Base-by-base conservation (phyloP, 805 yeast genomes). In the Vanderwaltozyma verrucispora region DNA sequence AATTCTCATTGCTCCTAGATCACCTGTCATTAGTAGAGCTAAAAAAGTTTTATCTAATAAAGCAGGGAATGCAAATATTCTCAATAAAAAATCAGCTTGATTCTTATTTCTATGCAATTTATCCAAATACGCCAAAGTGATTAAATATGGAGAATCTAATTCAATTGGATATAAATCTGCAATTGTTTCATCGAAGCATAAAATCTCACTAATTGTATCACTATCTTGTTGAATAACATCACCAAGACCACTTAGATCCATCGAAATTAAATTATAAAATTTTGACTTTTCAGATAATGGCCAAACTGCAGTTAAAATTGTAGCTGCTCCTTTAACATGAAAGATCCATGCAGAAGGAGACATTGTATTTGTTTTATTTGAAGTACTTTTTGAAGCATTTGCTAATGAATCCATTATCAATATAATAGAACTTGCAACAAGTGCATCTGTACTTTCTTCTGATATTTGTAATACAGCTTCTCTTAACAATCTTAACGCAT, bases 321-420 rank as follows among this genome's bases (percentile, higher is more conserved):
- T 88, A 6, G 95, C 96, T 0, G 96, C 95, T 20, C 96, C 97
- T 48, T 92, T 83, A 9, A 89, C 96, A 52, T 89, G 96, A 65
- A 85, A 89, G 39, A 89, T 79, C 97, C 97, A 89, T 0, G 96
- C 95, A 3, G 94, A 79, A 2, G 96, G 88, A 1, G 95, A 94
- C 37, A 87, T 78, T 6, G 67, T 60, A 38, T 55, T 56, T 16
- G 25, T 18, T 16, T 24, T 24, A 10, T 21, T 28, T 16, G 33
- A 20, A 3, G 76, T 20, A 20, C 24, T 34, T 7, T 28, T 43
- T 75, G 94, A 74, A 0, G 96, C 96, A 59, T 88, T 88, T 2
- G 96, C 96, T 46, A 86, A 63, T 0, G 96, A 84, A 57, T 89
- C 97, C 82, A 89, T 82, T 40, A 87, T 87, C 40, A 89, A 65